Evolutionary conservation across 2,329 filamentous ascomycete species (phyloP).

Genomic region (Verticillium longisporum): DNA sequence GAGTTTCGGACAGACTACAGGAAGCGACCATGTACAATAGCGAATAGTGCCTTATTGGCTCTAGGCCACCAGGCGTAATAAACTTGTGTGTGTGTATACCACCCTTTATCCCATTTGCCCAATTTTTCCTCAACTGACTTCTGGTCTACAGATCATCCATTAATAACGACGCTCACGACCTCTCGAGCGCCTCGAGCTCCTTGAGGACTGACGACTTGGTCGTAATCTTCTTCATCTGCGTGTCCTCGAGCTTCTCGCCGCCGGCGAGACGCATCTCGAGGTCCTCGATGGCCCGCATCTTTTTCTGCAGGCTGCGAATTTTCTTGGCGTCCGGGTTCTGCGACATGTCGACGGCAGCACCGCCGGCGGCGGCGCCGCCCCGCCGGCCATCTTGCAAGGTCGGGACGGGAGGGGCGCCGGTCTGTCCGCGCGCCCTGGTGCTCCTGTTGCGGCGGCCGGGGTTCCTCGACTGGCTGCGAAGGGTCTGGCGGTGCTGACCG

Average conservation of each 20-base stretch:
- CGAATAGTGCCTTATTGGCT: too few relatives aligned
- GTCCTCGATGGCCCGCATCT: slow-evolving; percentile 95
- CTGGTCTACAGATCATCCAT: too few relatives aligned
- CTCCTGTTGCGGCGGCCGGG: slow-evolving; percentile 44
- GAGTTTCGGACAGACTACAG: too few relatives aligned
- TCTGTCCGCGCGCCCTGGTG: slow-evolving; percentile 37
- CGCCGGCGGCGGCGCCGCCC: slow-evolving; percentile 8
- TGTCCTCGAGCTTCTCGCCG: slow-evolving; percentile 96
- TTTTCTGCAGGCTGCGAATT: slow-evolving; percentile 87
- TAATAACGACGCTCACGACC: not conserved
- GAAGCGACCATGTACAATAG: too few relatives aligned
- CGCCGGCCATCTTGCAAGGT: slow-evolving; percentile 16
- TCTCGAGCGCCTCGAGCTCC: slow-evolving; percentile 62
- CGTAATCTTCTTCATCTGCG: slow-evolving; percentile 95
- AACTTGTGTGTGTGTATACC: too few relatives aligned
- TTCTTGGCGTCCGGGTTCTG: slow-evolving; percentile 85
- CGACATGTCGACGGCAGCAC: slow-evolving; percentile 36
- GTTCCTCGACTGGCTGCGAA: slow-evolving; percentile 50
- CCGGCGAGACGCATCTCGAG: slow-evolving; percentile 92
- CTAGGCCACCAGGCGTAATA: too few relatives aligned
- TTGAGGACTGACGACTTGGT: slow-evolving; percentile 80
- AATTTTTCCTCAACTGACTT: too few relatives aligned
- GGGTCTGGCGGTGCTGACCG: slow-evolving; percentile 30
- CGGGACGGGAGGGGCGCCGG: slow-evolving; percentile 15
- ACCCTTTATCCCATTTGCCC: not conserved